Percentiles rank a stretch among this genome's conserved stretches.
These are phyloP conservation scores for Scolecobasidium constrictum DNA, from an alignment of 2,329 filamentous ascomycete species.

Conservation along the genomic window DNA sequence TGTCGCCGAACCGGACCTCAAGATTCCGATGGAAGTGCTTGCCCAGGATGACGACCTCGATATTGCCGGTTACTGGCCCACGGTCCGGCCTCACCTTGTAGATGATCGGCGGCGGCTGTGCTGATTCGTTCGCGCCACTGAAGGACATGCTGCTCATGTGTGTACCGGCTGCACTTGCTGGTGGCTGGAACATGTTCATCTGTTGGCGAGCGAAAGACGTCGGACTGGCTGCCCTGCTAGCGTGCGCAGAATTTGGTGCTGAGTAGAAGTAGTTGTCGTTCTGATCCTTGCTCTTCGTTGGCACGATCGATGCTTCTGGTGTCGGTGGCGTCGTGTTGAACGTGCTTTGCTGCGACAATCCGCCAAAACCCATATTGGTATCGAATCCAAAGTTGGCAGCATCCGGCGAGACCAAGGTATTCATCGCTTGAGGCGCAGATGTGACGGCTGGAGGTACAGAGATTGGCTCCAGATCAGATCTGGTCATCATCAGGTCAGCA, in stretches of 20 bases:
- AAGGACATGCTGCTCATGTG: not conserved
- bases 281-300: constrained; percentile 43
- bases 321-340: constrained; percentile 54
- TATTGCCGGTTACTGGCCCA: constrained; percentile 71
- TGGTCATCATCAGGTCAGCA: constrained; percentile 69
- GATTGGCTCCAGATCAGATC: constrained; percentile 29
- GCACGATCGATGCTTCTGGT: constrained; percentile 51
- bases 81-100: constrained; percentile 76
- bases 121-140: constrained; percentile 2
- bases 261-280: constrained; percentile 58
- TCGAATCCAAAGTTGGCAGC: constrained; percentile 8
- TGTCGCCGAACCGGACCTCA: constrained; percentile 76
- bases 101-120: constrained; percentile 45
- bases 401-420: constrained; percentile 9
- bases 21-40: constrained; percentile 69
- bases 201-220: constrained; percentile 19
- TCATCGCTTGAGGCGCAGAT: not conserved
- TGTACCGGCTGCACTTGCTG: not conserved
- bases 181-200: constrained; percentile 21
- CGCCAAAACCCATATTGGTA: constrained; percentile 2
- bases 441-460: constrained; percentile 4
- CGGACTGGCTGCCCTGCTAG: constrained; percentile 70
- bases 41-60: constrained; percentile 77
- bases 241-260: constrained; percentile 59
- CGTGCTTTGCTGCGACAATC: constrained; percentile 18